These are phyloP conservation scores for Triticum dicoccoides DNA, from an alignment of 176 grass and related monocot species.

Conservation along the genomic window DNA sequence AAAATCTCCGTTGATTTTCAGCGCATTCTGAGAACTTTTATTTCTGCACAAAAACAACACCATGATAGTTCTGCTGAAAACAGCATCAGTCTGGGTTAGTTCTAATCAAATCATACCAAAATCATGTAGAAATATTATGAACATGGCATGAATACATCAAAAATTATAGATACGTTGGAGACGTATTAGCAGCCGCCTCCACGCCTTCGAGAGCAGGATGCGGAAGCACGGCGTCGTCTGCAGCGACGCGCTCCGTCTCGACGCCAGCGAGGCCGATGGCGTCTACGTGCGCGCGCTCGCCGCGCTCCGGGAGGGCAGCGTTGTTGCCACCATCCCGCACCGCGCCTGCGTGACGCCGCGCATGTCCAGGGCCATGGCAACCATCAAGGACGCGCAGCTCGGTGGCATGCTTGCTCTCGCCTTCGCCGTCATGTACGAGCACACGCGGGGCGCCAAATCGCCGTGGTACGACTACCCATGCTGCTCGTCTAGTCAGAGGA, in stretches of 20 bases:
- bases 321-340: conserved; percentile 77
- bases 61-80: no score
- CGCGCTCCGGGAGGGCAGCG: conserved; percentile 54
- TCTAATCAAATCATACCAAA: no score
- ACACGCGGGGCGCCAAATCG: conserved; percentile 40
- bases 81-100: no score
- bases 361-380: conserved; percentile 42
- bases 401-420: conserved; percentile 56
- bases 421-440: conserved; percentile 82
- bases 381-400: conserved; percentile 57
- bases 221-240: conserved; percentile 60
- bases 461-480: conserved; percentile 69
- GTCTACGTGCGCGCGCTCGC: conserved; percentile 57
- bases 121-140: no score
- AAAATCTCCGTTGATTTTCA: no score
- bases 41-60: no score
- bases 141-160: no score
- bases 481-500: conserved; percentile 67
- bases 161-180: no score
- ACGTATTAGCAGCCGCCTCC: conserved; percentile 21
- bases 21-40: no score
- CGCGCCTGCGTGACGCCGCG: conserved; percentile 63
- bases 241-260: conserved; percentile 71
- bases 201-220: conserved; percentile 81
- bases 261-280: conserved; percentile 29